Evolutionary conservation across 352 stramenopile species (phyloP).

Genomic region (Pythium biforme): DNA sequence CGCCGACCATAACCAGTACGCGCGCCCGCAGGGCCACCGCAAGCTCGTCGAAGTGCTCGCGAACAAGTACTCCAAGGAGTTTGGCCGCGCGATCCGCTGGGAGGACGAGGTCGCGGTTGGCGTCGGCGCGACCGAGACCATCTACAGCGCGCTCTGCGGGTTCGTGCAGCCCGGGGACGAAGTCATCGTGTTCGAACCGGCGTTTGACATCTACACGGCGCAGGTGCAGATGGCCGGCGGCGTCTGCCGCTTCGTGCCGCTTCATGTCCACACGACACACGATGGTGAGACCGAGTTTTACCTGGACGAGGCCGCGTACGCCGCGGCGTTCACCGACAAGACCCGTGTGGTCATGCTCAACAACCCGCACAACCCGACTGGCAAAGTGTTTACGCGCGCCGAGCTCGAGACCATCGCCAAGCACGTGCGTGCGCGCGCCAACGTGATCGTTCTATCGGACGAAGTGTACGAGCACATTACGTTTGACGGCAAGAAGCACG

Average conservation of each 20-base stretch:
- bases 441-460: slow-evolving; percentile 95
- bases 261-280: slow-evolving; percentile 46
- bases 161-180: slow-evolving; percentile 94
- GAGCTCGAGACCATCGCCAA: slow-evolving; percentile 94
- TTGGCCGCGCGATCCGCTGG: slow-evolving; percentile 84
- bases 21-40: slow-evolving; percentile 85
- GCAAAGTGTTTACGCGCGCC: slow-evolving; percentile 94
- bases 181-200: slow-evolving; percentile 96
- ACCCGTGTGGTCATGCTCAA: slow-evolving; percentile 97
- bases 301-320: slow-evolving; percentile 86
- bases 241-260: slow-evolving; percentile 80
- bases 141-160: slow-evolving; percentile 92
- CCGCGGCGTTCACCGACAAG: slow-evolving; percentile 85
- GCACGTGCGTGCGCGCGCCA: slow-evolving; percentile 76
- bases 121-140: slow-evolving; percentile 93
- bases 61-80: slow-evolving; percentile 89
- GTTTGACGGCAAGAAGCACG: slow-evolving; percentile 74
- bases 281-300: slow-evolving; percentile 61
- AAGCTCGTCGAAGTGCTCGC: slow-evolving; percentile 85
- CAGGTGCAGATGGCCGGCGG: slow-evolving; percentile 85
- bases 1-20: slow-evolving; percentile 94
- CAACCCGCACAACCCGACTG: slow-evolving; percentile 98
- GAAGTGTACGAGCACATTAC: slow-evolving; percentile 99
- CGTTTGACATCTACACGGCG: slow-evolving; percentile 96
- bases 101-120: slow-evolving; percentile 92